phyloP scores from a whole-genome alignment of 352 stramenopile genomes.

The Phytopythium boreale region DNA sequence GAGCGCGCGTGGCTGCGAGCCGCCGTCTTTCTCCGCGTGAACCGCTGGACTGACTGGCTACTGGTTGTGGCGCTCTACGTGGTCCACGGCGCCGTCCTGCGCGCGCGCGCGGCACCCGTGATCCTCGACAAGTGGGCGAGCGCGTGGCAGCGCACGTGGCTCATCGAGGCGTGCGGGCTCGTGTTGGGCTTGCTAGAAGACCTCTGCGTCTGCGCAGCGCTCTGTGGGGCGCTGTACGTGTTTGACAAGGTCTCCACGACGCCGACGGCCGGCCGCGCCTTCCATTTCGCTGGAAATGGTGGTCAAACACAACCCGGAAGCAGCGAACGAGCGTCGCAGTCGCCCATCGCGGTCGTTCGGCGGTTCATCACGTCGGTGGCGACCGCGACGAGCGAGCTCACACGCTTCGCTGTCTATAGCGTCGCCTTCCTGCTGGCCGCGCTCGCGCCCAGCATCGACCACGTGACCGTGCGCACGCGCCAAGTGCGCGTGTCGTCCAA shows the following conservation, averaged over 20 bases:
- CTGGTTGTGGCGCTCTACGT: slow-evolving; percentile 25
- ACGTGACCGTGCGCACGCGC: slow-evolving; percentile 48
- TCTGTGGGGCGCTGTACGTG: slow-evolving; percentile 29
- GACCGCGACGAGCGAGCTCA: slow-evolving; percentile 12
- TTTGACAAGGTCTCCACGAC: slow-evolving; percentile 27
- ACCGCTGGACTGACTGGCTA: slow-evolving; percentile 44
- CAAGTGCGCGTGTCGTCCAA: slow-evolving; percentile 51
- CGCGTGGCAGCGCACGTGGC: slow-evolving; percentile 39
- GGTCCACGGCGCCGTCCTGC: slow-evolving; percentile 30
- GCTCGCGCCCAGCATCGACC: slow-evolving; percentile 25
- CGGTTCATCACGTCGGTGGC: not conserved
- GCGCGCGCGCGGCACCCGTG: slow-evolving; percentile 19
- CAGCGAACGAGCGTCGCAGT: not conserved
- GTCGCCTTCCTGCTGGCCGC: slow-evolving; percentile 28
- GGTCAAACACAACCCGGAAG: not conserved
- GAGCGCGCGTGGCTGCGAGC: slow-evolving; percentile 19
- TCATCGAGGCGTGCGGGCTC: slow-evolving; percentile 28
- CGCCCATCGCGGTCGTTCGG: not conserved
- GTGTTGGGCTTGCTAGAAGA: slow-evolving; percentile 45
- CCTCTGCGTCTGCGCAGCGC: slow-evolving; percentile 29
- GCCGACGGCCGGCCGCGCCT: slow-evolving; percentile 7
- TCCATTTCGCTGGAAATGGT: not conserved
- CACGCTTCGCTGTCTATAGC: slow-evolving; percentile 31
- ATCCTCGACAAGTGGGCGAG: slow-evolving; percentile 54
- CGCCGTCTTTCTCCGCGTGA: slow-evolving; percentile 39